These are phyloP conservation scores for Dimargaris xerosporica DNA, from an alignment of 192 early-diverging fungal genomes.

Conservation along the genomic window DNA sequence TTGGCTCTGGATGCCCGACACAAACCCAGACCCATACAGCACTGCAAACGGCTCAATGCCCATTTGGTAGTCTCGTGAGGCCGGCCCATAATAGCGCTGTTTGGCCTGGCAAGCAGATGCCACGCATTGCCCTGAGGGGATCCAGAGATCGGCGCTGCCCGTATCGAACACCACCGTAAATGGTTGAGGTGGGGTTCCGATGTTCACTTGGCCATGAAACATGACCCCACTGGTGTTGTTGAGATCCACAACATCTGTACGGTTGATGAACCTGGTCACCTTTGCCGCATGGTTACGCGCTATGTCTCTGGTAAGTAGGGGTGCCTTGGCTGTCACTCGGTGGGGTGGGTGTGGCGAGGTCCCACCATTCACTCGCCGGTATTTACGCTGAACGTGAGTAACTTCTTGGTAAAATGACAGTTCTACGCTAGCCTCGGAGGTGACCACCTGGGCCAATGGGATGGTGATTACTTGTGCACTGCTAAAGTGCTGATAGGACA, in stretches of 20 bases:
- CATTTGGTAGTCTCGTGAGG: conserved; percentile 26
- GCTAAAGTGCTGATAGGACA: no score
- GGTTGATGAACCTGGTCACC: no score
- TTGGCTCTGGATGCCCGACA: conserved; percentile 30
- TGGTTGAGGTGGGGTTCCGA: conserved; percentile 36
- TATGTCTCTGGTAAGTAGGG: no score
- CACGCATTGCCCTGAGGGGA: conserved; percentile 33
- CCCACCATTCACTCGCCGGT: no score
- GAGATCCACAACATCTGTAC: no score
- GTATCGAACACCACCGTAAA: conserved; percentile 45
- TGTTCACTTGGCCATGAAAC: conserved; percentile 25
- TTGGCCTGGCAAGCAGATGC: conserved; percentile 24
- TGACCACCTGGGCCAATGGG: no score
- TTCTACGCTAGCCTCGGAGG: no score
- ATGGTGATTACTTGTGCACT: no score
- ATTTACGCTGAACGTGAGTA: not conserved
- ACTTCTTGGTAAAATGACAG: not conserved
- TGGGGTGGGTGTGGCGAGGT: no score
- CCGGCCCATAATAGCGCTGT: conserved; percentile 26
- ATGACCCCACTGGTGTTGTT: conserved; percentile 12
- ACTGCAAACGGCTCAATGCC: conserved; percentile 24
- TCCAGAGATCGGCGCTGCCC: conserved; percentile 42
- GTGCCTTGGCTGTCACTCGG: no score
- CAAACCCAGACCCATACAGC: conserved; percentile 34
- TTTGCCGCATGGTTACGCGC: no score